These are phyloP conservation scores for Cyanidioschyzon merolae DNA, from an alignment of 23 red algal species.

Conservation along the genomic window DNA sequence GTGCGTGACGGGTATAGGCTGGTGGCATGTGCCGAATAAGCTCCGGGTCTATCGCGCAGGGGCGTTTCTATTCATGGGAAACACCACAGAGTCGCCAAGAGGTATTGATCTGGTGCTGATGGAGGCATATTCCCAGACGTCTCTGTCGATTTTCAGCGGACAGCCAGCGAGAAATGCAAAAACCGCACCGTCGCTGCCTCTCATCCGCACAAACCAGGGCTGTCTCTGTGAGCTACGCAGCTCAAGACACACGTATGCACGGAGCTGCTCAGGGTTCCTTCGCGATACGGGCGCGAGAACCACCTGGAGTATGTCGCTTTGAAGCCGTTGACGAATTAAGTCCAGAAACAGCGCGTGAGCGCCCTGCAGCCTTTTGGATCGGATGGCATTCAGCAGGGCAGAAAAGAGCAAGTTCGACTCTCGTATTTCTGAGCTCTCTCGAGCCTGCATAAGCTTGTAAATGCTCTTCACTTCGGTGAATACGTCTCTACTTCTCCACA, in stretches of 20 bases:
- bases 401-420: not conserved
- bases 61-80: not conserved
- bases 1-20: too few relatives aligned
- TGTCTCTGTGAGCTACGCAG: not conserved
- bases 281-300: not conserved
- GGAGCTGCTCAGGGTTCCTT: not conserved
- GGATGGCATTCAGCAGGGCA: not conserved
- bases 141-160: not conserved
- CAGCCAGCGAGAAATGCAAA: not conserved
- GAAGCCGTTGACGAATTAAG: not conserved
- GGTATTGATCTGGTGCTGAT: not conserved
- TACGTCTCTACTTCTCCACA: not conserved
- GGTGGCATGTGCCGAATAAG: too few relatives aligned
- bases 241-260: not conserved
- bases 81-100: constrained; percentile 3
- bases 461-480: not conserved
- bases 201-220: constrained; percentile 4
- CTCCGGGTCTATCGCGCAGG: too few relatives aligned
- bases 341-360: constrained; percentile 6
- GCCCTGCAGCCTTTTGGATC: not conserved
- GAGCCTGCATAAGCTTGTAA: not conserved
- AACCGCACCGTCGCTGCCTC: constrained; percentile 6
- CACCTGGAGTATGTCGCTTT: not conserved
- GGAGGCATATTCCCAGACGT: not conserved
- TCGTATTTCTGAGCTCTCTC: not conserved